phyloP scores from a whole-genome alignment of 306 rosid species.

The Psophocarpus tetragonolobus region DNA sequence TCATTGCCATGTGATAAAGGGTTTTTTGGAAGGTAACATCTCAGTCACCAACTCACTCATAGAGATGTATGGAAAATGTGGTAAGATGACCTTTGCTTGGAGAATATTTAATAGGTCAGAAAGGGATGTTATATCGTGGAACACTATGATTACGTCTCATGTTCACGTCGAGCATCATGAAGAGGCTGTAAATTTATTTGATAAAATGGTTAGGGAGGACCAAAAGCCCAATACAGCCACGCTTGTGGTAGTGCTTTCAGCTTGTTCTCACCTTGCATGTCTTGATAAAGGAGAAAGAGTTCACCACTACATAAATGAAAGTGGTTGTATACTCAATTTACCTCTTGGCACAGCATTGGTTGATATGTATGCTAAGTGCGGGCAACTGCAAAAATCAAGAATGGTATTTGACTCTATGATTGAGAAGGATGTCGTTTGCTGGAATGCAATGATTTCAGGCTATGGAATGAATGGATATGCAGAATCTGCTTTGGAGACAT shows the following conservation, averaged over 20 bases:
- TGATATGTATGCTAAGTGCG: conserved; percentile 9
- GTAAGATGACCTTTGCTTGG: background rate
- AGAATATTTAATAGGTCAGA: background rate
- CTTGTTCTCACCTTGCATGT: background rate
- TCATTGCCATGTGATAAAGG: conserved; percentile 13
- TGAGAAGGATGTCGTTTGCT: conserved; percentile 5
- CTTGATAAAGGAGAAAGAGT: background rate
- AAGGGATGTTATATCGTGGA: background rate
- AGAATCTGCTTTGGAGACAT: conserved; percentile 2
- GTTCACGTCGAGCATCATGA: background rate
- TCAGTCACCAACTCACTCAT: background rate
- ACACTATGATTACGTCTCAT: background rate
- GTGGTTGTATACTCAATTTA: background rate
- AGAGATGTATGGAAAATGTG: background rate
- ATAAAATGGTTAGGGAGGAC: background rate
- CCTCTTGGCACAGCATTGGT: background rate
- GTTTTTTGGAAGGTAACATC: background rate
- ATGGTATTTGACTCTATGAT: conserved; percentile 5
- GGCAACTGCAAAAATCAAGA: background rate
- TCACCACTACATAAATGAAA: background rate
- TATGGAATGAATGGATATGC: conserved; percentile 17
- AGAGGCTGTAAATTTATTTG: background rate
- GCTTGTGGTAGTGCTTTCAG: background rate
- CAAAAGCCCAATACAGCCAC: conserved; percentile 5
- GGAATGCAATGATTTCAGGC: conserved; percentile 11